A percentile compares a stretch with the other conserved stretches of the same genome.
Conservation (phyloP, 257 asterid genomes). For the Mentha longifolia region DNA sequence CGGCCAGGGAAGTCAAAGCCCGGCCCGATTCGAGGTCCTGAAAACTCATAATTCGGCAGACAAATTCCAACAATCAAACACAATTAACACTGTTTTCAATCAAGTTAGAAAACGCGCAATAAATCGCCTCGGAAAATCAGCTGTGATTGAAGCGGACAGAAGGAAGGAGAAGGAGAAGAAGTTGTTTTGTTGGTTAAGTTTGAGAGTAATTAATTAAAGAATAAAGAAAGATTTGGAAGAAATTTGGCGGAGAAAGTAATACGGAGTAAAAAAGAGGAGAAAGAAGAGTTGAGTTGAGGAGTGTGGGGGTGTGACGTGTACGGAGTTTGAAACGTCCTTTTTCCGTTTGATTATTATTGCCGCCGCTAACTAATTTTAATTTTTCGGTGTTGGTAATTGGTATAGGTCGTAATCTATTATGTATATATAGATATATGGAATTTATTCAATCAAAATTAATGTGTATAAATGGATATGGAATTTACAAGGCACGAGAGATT, state of each 20-base stretch:
- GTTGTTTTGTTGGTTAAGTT: background rate
- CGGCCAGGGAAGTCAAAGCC: slow-evolving; percentile 12
- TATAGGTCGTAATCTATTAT: no score
- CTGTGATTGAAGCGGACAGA: background rate
- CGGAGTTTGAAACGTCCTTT: slow-evolving; percentile 4
- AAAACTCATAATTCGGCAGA: slow-evolving; percentile 48
- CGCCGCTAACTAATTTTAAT: background rate
- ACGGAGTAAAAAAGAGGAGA: background rate
- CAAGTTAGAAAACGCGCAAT: background rate
- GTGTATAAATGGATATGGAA: no score
- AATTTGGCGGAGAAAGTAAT: slow-evolving; percentile 27
- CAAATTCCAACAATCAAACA: background rate
- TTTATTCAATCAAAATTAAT: no score
- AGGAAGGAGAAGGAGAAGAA: background rate
- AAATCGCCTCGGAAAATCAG: background rate
- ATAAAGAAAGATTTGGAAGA: background rate
- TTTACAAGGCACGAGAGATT: background rate
- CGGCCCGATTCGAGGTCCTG: slow-evolving; percentile 58
- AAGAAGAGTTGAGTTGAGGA: background rate
- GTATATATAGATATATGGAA: no score
- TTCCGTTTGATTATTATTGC: slow-evolving; percentile 27
- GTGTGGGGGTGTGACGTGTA: slow-evolving; percentile 19
- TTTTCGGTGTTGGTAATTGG: background rate
- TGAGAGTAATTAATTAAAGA: background rate
- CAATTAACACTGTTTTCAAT: background rate